phyloP scores from a whole-genome alignment of 257 asterid genomes.

The Solanum clarkiae region DNA sequence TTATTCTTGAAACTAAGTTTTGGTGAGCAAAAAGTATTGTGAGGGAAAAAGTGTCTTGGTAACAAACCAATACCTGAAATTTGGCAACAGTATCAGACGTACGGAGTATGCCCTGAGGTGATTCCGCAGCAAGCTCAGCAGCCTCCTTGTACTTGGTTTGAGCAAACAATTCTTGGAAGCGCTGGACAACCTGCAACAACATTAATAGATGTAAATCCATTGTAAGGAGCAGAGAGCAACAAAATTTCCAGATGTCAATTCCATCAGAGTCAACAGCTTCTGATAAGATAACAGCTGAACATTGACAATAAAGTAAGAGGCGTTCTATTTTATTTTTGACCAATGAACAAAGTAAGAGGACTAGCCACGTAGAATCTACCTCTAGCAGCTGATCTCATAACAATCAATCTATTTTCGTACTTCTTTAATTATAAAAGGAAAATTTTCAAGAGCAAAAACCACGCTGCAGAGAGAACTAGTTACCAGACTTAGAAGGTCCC shows the following conservation, averaged over 20 bases:
- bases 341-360: neutral
- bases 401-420: neutral
- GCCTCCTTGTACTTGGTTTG: constrained; percentile 71
- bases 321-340: neutral
- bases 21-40: neutral
- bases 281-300: neutral
- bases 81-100: constrained; percentile 86
- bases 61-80: constrained; percentile 61
- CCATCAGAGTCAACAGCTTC: neutral
- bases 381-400: neutral
- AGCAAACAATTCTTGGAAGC: constrained; percentile 83
- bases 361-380: neutral
- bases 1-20: neutral
- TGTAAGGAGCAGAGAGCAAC: neutral
- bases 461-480: neutral
- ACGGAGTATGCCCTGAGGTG: constrained; percentile 68
- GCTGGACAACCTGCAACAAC: constrained; percentile 79
- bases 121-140: constrained; percentile 74
- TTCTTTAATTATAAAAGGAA: neutral
- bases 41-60: neutral
- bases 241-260: neutral
- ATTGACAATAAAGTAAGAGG: neutral
- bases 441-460: neutral
- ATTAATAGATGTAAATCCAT: neutral
- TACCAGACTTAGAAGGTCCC: neutral